Evolutionary conservation across 2,329 filamentous ascomycete genomes (phyloP).

Genomic region (Keithomyces neogunnii): DNA sequence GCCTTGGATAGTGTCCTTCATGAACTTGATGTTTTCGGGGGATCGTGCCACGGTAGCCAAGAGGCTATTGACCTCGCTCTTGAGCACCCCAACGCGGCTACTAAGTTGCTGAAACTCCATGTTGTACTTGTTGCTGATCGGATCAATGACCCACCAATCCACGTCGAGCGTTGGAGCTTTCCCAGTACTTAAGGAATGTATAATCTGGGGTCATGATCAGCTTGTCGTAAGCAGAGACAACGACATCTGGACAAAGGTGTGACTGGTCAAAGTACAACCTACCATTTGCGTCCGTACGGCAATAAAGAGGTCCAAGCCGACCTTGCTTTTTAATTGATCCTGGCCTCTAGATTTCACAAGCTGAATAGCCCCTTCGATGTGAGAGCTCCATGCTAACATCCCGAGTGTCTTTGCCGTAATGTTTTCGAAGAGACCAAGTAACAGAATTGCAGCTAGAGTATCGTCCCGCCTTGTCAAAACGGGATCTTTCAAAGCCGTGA

Average conservation of each 20-base stretch:
- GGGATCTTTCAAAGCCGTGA: slow-evolving; percentile 42
- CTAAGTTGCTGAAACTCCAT: slow-evolving; percentile 39
- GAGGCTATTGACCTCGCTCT: slow-evolving; percentile 41
- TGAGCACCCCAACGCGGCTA: slow-evolving; percentile 44
- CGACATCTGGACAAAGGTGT: not conserved
- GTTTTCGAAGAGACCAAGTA: slow-evolving; percentile 52
- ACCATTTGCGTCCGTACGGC: slow-evolving; percentile 53
- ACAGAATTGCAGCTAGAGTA: slow-evolving; percentile 48
- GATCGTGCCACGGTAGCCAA: slow-evolving; percentile 37
- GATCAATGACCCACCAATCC: slow-evolving; percentile 50
- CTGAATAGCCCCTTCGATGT: slow-evolving; percentile 53
- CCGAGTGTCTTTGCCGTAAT: slow-evolving; percentile 46
- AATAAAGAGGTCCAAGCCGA: slow-evolving; percentile 46
- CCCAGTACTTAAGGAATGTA: slow-evolving; percentile 45
- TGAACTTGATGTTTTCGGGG: slow-evolving; percentile 39
- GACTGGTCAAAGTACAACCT: not conserved
- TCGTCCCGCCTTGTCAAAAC: slow-evolving; percentile 39
- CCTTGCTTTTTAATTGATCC: slow-evolving; percentile 42
- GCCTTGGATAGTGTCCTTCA: slow-evolving; percentile 41
- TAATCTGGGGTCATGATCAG: slow-evolving; percentile 29
- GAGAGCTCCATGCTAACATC: slow-evolving; percentile 51
- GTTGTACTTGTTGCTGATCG: slow-evolving; percentile 36
- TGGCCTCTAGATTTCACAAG: slow-evolving; percentile 48
- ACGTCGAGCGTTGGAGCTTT: slow-evolving; percentile 41
- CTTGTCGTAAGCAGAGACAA: not conserved